Conservation (phyloP, 2,329 filamentous ascomycete genomes). For the Paecilomyces formosus region DNA sequence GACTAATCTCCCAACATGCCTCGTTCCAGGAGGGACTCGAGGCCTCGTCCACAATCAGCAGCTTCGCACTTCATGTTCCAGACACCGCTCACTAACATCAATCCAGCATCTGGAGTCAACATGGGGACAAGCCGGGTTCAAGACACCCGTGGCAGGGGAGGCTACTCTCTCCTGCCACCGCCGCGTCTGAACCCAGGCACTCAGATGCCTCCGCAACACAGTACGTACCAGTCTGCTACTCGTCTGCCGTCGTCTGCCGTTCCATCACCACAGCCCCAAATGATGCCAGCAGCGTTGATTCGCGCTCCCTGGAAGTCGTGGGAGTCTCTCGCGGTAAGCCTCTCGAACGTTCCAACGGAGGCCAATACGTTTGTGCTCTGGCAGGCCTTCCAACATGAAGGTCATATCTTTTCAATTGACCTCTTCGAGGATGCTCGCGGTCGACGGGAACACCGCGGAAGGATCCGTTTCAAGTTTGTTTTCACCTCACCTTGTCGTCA, state of each 20-base stretch:
- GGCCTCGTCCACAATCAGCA: background rate
- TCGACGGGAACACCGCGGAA: slow-evolving; percentile 34
- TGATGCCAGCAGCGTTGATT: slow-evolving; percentile 6
- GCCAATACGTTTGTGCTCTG: slow-evolving; percentile 39
- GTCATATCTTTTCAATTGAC: slow-evolving; percentile 51
- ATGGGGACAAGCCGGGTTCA: background rate
- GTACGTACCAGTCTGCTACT: background rate
- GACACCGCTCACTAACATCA: background rate
- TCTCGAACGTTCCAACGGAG: slow-evolving; percentile 27
- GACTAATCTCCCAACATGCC: background rate
- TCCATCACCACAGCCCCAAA: background rate
- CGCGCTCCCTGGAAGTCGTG: slow-evolving; percentile 29
- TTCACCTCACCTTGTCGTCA: background rate
- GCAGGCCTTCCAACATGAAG: slow-evolving; percentile 45
- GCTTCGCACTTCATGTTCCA: background rate
- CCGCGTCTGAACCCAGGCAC: background rate
- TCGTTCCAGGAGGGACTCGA: background rate
- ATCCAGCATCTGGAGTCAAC: background rate
- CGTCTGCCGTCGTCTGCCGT: background rate
- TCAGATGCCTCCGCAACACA: background rate
- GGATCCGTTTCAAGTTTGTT: slow-evolving; percentile 46
- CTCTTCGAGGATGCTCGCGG: slow-evolving; percentile 42
- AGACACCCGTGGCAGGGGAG: background rate
- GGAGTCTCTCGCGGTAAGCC: slow-evolving; percentile 30
- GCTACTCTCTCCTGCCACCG: background rate